phyloP scores from a whole-genome alignment of 345 rosid species.

The Citrus cavaleriei region DNA sequence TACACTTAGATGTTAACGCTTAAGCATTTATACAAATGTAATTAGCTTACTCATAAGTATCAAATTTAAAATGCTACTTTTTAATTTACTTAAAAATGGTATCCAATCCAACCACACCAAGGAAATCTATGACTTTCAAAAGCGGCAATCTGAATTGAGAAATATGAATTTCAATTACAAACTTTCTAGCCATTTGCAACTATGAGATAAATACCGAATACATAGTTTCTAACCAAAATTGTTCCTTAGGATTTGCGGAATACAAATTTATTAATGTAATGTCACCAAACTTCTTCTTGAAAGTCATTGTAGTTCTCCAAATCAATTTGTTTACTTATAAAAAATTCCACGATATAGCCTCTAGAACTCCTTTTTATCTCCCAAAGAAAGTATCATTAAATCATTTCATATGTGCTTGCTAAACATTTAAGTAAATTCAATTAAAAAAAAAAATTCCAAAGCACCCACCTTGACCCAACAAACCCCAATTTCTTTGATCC shows the following conservation, averaged over 20 bases:
- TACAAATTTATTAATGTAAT: too few relatives aligned
- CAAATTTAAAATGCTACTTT: background rate
- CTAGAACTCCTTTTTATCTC: too few relatives aligned
- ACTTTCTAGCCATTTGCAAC: background rate
- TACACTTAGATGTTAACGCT: too few relatives aligned
- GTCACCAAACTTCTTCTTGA: too few relatives aligned
- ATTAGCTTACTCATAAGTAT: background rate
- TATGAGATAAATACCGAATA: background rate
- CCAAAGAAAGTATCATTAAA: background rate
- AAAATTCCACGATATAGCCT: too few relatives aligned
- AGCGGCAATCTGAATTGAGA: too few relatives aligned
- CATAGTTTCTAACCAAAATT: background rate
- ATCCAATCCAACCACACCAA: too few relatives aligned
- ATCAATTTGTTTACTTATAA: too few relatives aligned
- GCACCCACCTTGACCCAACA: background rate
- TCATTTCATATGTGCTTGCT: background rate
- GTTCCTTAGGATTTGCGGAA: background rate
- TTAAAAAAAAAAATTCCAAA: background rate
- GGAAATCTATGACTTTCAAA: too few relatives aligned
- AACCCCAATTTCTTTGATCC: background rate
- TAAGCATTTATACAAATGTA: background rate
- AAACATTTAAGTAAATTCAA: background rate
- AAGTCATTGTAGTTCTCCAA: too few relatives aligned
- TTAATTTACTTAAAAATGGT: too few relatives aligned
- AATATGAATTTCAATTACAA: too few relatives aligned